Evolutionary conservation across 805 yeast genomes (phyloP), one percentile per base, ranked within the genome.

Genomic region (Candida palmyrensis): DNA sequence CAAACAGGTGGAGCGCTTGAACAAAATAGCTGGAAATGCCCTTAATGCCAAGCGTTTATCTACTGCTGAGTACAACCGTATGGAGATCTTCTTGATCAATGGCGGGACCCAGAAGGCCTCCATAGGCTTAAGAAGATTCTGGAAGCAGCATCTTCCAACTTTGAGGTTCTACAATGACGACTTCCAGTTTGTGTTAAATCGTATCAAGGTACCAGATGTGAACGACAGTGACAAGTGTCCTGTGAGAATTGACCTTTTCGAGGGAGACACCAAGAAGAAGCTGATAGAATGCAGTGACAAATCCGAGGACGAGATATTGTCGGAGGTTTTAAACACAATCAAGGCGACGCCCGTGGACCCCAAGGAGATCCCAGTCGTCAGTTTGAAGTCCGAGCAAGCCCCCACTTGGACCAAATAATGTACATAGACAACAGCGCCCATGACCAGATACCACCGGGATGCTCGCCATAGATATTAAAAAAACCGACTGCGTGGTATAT

Each of bases 101-200:
- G 77, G 76, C 43, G 61, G 53, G 32, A 57, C 56, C 29, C 51
- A 49, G 34, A 53, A 51, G 25, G 82, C 84, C 1, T 78, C 80
- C 45, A 66, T 71, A 60, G 89, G 89, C 2, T 73, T 83, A 36
- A 75, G 79, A 47, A 72, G 73, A 43, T 85, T 88, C 58, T 84
- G 94, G 92, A 75, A 74, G 45, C 61, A 67, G 32, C 73, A 77
- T 57, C 63, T 88, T 37, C 94, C 92, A 17, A 77, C 88, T 5
- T 67, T 88, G 41, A 79, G 77, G 53, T 88, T 83, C 56, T 89
- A 86, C 62, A 88, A 88, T 55, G 89, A 90, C n/a, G 61, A 64
- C 27, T 49, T 83, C 18, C 71, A 75, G 16, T 76, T 86, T 36
- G 66, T 70, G 16, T 80, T 86, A 22, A 61, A 71, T 10, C 66